Percentiles rank a stretch among this genome's conserved stretches.
phyloP scores from a whole-genome alignment of 2,329 filamentous ascomycete species.

The Sclerotinia trifoliorum region DNA sequence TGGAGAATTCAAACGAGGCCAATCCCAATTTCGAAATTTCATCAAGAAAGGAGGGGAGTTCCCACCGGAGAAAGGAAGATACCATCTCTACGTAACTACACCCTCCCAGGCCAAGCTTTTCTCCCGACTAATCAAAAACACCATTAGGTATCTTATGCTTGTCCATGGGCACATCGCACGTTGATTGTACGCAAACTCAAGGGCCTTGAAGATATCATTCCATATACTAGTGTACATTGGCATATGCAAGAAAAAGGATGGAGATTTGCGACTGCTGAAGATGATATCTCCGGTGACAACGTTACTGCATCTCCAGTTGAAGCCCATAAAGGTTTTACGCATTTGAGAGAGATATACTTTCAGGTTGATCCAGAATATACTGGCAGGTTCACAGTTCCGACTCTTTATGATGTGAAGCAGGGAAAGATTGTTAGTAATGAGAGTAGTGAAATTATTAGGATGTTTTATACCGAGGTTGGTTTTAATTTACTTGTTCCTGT shows the following conservation, averaged over 20 bases:
- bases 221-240: slow-evolving; percentile 46
- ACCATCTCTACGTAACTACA: slow-evolving; percentile 91
- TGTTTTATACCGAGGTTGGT: slow-evolving; percentile 75
- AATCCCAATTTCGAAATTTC: slow-evolving; percentile 73
- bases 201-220: slow-evolving; percentile 82
- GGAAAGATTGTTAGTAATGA: slow-evolving; percentile 79
- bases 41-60: slow-evolving; percentile 64
- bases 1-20: slow-evolving; percentile 90
- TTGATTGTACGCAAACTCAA: slow-evolving; percentile 88
- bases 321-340: slow-evolving; percentile 62
- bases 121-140: slow-evolving; percentile 49
- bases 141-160: slow-evolving; percentile 41
- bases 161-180: slow-evolving; percentile 78
- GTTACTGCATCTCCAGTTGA: slow-evolving; percentile 63
- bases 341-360: slow-evolving; percentile 68
- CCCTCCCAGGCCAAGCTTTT: slow-evolving; percentile 71
- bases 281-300: slow-evolving; percentile 58
- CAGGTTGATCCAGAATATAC: slow-evolving; percentile 62
- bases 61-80: slow-evolving; percentile 77
- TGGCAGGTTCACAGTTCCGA: slow-evolving; percentile 68
- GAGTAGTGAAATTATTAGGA: slow-evolving; percentile 78
- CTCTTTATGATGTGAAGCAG: slow-evolving; percentile 62
- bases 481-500: slow-evolving; percentile 34
- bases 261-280: slow-evolving; percentile 61
- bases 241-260: slow-evolving; percentile 69